Evolutionary conservation across 495 filamentous ascomycete genomes (phyloP).

Genomic region (Pyrenopolyporus hunteri): DNA sequence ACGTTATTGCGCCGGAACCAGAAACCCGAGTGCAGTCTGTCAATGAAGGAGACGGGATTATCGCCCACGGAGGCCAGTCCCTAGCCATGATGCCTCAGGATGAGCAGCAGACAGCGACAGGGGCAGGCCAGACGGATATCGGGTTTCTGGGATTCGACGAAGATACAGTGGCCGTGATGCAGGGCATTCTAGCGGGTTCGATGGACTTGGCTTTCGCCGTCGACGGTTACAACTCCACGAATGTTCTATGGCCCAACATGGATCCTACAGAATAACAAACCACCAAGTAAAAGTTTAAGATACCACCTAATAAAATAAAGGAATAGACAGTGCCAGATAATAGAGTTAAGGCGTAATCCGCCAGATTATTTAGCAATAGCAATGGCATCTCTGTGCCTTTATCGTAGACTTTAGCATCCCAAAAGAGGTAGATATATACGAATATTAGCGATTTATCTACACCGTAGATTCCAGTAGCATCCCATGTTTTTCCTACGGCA

Average conservation of each 20-base stretch:
- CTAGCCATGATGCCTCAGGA: neutral
- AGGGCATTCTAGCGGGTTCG: conserved; percentile 18
- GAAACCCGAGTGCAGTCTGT: neutral
- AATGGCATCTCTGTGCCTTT: no score
- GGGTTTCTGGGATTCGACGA: conserved; percentile 15
- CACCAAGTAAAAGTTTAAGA: neutral
- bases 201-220: conserved; percentile 25
- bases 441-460: no score
- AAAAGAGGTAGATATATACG: no score
- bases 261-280: neutral
- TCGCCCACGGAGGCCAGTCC: neutral
- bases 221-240: conserved; percentile 17
- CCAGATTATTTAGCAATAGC: no score
- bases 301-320: neutral
- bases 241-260: conserved; percentile 15
- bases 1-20: conserved; percentile 1
- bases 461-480: neutral
- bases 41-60: neutral
- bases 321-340: neutral
- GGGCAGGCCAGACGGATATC: neutral
- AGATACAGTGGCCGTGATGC: conserved; percentile 20
- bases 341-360: neutral
- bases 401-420: no score
- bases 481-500: no score
- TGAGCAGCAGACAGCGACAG: neutral